Evolutionary conservation across 371 early-diverging fungal species (phyloP).

Genomic region (Mortierella sp.): DNA sequence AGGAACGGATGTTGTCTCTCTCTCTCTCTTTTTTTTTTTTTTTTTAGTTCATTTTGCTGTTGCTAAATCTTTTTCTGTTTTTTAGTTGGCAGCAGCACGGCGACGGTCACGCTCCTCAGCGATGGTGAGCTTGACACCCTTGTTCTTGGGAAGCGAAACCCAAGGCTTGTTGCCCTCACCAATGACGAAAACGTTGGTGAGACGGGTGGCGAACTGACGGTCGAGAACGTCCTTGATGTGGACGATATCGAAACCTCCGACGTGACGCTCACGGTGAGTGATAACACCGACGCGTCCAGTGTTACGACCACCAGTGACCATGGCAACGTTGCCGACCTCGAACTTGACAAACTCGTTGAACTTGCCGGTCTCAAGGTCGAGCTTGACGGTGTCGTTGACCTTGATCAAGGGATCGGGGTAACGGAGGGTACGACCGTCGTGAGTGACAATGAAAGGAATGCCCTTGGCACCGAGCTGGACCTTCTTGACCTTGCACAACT

Average conservation of each 20-base stretch:
- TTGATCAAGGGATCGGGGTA: conserved; percentile 99
- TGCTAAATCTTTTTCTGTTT: neutral
- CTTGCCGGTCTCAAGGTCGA: conserved; percentile 95
- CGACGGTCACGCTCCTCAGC: conserved; percentile 98
- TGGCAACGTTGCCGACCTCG: conserved; percentile 96
- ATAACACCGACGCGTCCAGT: conserved; percentile 99
- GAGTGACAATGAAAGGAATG: conserved; percentile 95
- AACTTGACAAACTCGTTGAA: conserved; percentile 95
- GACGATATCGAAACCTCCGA: conserved; percentile 97
- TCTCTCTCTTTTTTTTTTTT: too few species aligned
- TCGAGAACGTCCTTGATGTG: conserved; percentile 92
- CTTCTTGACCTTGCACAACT: conserved; percentile 98
- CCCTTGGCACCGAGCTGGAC: conserved; percentile 94
- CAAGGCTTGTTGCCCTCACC: conserved; percentile 83
- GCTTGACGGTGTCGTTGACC: conserved; percentile 99
- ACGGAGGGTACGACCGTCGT: conserved; percentile 99
- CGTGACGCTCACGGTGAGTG: conserved; percentile 96
- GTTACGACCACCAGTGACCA: conserved; percentile 99
- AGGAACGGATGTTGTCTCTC: too few species aligned
- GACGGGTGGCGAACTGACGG: conserved; percentile 90
- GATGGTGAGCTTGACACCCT: conserved; percentile 98
- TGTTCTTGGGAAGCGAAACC: conserved; percentile 97
- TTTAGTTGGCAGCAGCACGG: conserved; percentile 56
- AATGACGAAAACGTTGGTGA: conserved; percentile 93
- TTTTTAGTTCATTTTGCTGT: too few species aligned